phyloP scores from a whole-genome alignment of 2,329 filamentous ascomycete genomes.

The Incumbomyces delicatus region DNA sequence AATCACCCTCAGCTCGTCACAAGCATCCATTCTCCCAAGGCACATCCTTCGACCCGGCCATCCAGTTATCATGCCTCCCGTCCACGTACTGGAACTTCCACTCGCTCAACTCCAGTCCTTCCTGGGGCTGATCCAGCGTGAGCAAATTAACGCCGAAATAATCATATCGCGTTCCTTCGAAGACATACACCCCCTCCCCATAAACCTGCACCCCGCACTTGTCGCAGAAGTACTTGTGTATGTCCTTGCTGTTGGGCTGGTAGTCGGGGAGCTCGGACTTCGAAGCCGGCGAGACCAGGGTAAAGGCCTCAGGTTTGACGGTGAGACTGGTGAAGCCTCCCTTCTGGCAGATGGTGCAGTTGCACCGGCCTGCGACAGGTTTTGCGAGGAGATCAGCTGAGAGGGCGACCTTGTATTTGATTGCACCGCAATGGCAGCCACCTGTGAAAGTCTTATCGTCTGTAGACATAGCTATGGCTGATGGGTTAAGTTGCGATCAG shows the following conservation, averaged over 20 bases:
- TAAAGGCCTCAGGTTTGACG: slow-evolving; percentile 12
- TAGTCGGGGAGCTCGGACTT: slow-evolving; percentile 14
- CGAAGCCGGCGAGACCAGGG: slow-evolving; percentile 12
- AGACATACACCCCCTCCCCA: slow-evolving; percentile 9
- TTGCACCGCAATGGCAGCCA: slow-evolving; percentile 46
- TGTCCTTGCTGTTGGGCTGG: slow-evolving; percentile 3
- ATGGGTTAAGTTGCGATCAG: background rate
- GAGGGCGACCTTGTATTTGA: slow-evolving; percentile 39
- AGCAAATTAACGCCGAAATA: slow-evolving; percentile 15
- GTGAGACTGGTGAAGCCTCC: slow-evolving; percentile 10
- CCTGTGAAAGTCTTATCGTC: slow-evolving; percentile 32
- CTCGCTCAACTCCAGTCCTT: slow-evolving; percentile 16
- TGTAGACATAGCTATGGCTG: background rate
- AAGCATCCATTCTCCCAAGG: slow-evolving; percentile 9
- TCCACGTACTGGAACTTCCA: slow-evolving; percentile 14
- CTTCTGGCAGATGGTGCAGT: slow-evolving; percentile 20
- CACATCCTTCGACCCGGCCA: slow-evolving; percentile 6
- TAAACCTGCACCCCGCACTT: slow-evolving; percentile 14
- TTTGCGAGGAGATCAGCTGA: slow-evolving; percentile 5
- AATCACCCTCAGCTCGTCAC: background rate
- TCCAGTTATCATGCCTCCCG: slow-evolving; percentile 12
- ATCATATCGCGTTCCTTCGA: slow-evolving; percentile 6
- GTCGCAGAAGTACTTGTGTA: slow-evolving; percentile 18
- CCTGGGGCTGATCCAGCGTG: slow-evolving; percentile 20
- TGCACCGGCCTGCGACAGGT: slow-evolving; percentile 13